phyloP scores from a whole-genome alignment of 2,329 filamentous ascomycete species.

The Hypocrella siamensis region DNA sequence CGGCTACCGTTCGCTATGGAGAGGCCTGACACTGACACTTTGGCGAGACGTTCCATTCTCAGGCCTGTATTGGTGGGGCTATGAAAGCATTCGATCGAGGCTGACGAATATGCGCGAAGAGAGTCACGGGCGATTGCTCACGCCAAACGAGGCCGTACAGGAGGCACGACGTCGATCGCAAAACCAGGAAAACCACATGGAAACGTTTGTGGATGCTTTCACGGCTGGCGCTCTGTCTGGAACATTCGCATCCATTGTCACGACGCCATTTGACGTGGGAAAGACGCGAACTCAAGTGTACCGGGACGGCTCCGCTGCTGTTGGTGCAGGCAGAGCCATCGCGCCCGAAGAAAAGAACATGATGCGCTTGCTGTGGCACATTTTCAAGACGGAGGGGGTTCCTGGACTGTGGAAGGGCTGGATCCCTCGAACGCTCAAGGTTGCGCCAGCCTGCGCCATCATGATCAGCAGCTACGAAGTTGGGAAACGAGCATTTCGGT shows the following conservation, averaged over 20 bases:
- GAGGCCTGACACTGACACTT: conserved; percentile 75
- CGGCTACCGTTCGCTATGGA: conserved; percentile 76
- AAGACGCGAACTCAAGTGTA: conserved; percentile 89
- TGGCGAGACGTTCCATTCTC: conserved; percentile 98
- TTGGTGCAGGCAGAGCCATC: conserved; percentile 18
- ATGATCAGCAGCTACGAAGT: conserved; percentile 99
- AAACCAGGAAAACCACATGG: conserved; percentile 52
- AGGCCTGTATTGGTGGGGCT: conserved; percentile 95
- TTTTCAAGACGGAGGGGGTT: conserved; percentile 72
- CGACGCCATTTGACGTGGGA: conserved; percentile 92
- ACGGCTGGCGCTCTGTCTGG: conserved; percentile 72
- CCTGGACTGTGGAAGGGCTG: conserved; percentile 79
- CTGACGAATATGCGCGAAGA: conserved; percentile 54
- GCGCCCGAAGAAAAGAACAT: conserved; percentile 65
- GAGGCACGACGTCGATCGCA: conserved; percentile 38
- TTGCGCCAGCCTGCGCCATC: conserved; percentile 91
- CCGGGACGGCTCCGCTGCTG: conserved; percentile 30
- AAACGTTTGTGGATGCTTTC: conserved; percentile 81
- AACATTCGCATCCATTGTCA: conserved; percentile 71
- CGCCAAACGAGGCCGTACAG: conserved; percentile 19
- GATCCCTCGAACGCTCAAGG: conserved; percentile 82
- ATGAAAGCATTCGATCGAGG: conserved; percentile 63
- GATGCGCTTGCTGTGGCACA: conserved; percentile 74
- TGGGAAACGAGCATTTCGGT: conserved; percentile 73
- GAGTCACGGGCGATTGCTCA: conserved; percentile 23